These are phyloP conservation scores for Rhytidiadelphus loreus DNA, from an alignment of 225 moss, liverwort and hornwort genomes.

Conservation along the genomic window DNA sequence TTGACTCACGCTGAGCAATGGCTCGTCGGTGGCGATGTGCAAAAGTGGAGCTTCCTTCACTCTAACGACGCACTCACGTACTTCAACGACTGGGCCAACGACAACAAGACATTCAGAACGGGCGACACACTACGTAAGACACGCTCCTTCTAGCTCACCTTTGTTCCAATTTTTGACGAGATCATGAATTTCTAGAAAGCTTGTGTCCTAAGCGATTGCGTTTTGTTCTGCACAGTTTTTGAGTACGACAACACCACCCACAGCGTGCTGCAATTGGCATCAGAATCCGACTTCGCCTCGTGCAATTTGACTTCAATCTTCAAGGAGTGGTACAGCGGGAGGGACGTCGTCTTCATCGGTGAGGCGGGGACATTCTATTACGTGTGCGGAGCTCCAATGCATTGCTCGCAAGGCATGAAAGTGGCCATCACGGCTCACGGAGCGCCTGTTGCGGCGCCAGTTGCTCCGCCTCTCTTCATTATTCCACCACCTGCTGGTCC, in stretches of 20 bases:
- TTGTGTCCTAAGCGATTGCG: background rate
- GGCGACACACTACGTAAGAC: conserved; percentile 13
- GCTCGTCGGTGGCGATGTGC: conserved; percentile 6
- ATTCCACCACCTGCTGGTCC: background rate
- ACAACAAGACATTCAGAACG: conserved; percentile 2
- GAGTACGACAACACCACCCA: conserved; percentile 16
- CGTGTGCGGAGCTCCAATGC: background rate
- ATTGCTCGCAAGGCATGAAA: background rate
- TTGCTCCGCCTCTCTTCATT: background rate
- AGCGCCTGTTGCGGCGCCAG: background rate
- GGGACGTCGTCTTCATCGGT: background rate
- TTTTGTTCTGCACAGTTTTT: conserved; percentile 2
- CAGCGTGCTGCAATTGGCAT: conserved; percentile 7
- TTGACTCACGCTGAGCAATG: background rate
- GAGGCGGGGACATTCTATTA: background rate
- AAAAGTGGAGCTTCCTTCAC: conserved; percentile 26
- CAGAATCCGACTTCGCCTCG: background rate
- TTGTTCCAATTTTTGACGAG: background rate
- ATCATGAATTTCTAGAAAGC: background rate
- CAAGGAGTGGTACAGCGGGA: background rate
- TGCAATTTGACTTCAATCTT: background rate
- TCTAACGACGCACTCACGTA: background rate
- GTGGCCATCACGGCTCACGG: background rate
- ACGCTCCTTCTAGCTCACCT: background rate
- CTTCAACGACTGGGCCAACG: conserved; percentile 21